These are phyloP conservation scores for Calendula officinalis DNA, from an alignment of 129 eudicot species.

Conservation along the genomic window DNA sequence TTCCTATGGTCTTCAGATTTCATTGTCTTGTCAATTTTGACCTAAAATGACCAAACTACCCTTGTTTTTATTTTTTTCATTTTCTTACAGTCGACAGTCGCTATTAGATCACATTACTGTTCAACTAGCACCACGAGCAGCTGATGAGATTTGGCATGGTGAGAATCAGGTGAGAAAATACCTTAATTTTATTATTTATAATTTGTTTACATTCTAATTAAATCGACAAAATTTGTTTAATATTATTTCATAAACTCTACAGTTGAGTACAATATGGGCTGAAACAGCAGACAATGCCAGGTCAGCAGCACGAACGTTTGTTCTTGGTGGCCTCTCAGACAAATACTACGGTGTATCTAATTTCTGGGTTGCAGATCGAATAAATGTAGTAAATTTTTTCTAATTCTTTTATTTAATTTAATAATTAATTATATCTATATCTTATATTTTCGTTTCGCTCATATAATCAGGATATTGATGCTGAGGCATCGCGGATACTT, in stretches of 20 bases:
- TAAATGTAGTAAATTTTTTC: conserved; percentile 45
- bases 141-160: conserved; percentile 91
- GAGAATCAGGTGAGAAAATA: conserved; percentile 60
- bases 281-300: conserved; percentile 78
- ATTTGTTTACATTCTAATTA: background rate
- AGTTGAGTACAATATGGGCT: conserved; percentile 97
- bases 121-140: conserved; percentile 93
- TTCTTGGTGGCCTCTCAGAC: conserved; percentile 89
- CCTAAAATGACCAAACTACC: background rate
- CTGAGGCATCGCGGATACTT: conserved; percentile 67
- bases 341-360: conserved; percentile 73
- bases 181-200: background rate
- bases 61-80: background rate
- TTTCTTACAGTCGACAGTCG: conserved; percentile 76
- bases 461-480: conserved; percentile 62
- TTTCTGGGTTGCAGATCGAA: conserved; percentile 69
- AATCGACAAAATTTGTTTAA: background rate
- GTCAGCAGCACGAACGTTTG: conserved; percentile 78
- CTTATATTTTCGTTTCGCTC: conserved; percentile 6
- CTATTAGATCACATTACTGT: conserved; percentile 84
- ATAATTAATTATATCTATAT: conserved; percentile 5
- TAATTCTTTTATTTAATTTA: conserved; percentile 1
- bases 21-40: too few species aligned
- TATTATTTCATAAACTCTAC: conserved; percentile 11
- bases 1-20: too few species aligned